These are phyloP conservation scores for Phycomyces nitens DNA, from an alignment of 192 early-diverging fungal species.

Conservation along the genomic window DNA sequence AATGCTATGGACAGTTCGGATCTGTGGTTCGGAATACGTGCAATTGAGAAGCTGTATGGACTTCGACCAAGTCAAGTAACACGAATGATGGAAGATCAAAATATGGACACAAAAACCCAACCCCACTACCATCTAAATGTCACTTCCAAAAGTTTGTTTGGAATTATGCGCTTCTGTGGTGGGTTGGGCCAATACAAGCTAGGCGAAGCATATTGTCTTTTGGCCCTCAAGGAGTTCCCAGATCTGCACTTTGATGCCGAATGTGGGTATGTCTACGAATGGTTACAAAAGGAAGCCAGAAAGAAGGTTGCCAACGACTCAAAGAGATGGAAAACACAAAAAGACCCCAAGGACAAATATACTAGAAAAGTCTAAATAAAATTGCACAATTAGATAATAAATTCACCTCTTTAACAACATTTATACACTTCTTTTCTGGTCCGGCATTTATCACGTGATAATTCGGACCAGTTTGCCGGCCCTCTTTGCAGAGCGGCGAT, in stretches of 20 bases:
- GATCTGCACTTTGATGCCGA: conserved; percentile 1
- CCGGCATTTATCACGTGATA: too few relatives aligned
- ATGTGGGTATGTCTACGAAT: background rate
- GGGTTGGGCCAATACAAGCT: background rate
- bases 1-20: background rate
- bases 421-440: too few relatives aligned
- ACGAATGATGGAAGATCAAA: background rate
- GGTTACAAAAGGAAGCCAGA: background rate
- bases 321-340: background rate
- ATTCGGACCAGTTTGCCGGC: background rate
- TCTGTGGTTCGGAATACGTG: background rate
- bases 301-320: background rate
- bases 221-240: background rate
- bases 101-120: background rate
- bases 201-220: background rate
- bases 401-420: too few relatives aligned
- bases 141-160: background rate
- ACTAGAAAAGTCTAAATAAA: too few relatives aligned
- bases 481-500: background rate
- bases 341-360: background rate
- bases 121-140: background rate
- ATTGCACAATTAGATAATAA: too few relatives aligned
- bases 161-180: conserved; percentile 10
- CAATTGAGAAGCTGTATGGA: background rate
- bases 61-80: background rate